A percentile compares a stretch with the other conserved stretches of the same genome.
Conservation (phyloP, 768 basidiomycete genomes). For the Pleurotus djamor region DNA sequence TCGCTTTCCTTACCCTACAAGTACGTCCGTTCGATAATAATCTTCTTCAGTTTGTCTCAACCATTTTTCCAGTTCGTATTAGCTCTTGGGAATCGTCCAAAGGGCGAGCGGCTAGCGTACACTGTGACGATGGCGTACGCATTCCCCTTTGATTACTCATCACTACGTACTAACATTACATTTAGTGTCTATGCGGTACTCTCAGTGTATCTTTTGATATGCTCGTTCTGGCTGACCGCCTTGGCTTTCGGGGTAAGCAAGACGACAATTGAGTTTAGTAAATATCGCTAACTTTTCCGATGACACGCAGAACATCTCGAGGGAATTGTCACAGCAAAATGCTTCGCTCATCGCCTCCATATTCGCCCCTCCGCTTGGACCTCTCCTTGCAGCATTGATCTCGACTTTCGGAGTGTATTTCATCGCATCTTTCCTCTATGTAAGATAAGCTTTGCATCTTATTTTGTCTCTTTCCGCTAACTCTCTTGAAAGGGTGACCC, state of each 20-base stretch:
- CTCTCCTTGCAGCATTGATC: conserved; percentile 83
- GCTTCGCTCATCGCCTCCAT: conserved; percentile 26
- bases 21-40: background rate
- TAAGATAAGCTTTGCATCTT: conserved; percentile 33
- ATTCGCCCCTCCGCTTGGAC: conserved; percentile 73
- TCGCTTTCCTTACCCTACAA: conserved; percentile 78
- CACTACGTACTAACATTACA: background rate
- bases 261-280: background rate
- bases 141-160: background rate
- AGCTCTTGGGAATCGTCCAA: conserved; percentile 74
- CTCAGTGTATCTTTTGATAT: conserved; percentile 62
- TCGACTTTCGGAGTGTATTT: conserved; percentile 90
- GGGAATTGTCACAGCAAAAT: conserved; percentile 1
- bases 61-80: conserved; percentile 55
- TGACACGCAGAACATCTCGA: no score
- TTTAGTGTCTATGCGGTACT: conserved; percentile 37
- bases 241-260: conserved; percentile 68
- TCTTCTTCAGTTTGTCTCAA: background rate
- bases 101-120: conserved; percentile 52
- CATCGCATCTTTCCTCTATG: conserved; percentile 79
- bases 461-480: background rate
- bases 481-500: conserved; percentile 68
- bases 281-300: no score
- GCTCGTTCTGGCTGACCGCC: conserved; percentile 81
- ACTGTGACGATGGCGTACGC: conserved; percentile 2